Conservation (phyloP, 2,329 filamentous ascomycete genomes). For the Madurella mycetomatis region DNA sequence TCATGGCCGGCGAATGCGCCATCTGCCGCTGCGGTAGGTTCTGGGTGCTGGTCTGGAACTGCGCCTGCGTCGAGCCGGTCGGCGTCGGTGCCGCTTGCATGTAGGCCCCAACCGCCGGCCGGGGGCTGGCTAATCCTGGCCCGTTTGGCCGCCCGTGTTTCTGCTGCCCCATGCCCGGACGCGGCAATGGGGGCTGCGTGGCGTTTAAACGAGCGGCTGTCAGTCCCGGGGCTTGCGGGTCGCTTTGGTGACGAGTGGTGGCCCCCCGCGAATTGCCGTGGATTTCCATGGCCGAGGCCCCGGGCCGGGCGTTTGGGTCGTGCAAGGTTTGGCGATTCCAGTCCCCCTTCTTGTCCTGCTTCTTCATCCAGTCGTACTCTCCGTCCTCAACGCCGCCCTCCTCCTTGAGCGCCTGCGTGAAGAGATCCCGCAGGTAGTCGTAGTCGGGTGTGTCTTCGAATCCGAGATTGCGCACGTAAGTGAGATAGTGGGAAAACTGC, state of each 20-base stretch:
- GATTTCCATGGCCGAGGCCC: conserved; percentile 79
- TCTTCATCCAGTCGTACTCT: conserved; percentile 99
- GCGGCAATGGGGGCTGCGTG: conserved; percentile 80
- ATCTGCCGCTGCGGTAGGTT: conserved; percentile 69
- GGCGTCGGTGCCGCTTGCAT: conserved; percentile 71
- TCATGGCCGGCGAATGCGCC: conserved; percentile 44
- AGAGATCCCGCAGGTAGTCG: conserved; percentile 92
- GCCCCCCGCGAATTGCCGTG: conserved; percentile 67
- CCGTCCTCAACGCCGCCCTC: conserved; percentile 93
- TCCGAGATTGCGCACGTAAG: conserved; percentile 93
- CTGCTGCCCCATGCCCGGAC: conserved; percentile 60
- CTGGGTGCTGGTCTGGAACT: conserved; percentile 93
- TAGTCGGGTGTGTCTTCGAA: conserved; percentile 99
- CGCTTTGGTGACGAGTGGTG: conserved; percentile 57
- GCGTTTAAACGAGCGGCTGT: conserved; percentile 89
- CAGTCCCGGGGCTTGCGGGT: conserved; percentile 56
- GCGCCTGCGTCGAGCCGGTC: conserved; percentile 86
- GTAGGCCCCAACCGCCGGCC: conserved; percentile 58
- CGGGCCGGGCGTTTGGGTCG: conserved; percentile 71
- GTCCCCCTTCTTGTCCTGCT: conserved; percentile 73
- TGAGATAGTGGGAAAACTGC: conserved; percentile 96
- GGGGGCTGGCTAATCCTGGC: conserved; percentile 68
- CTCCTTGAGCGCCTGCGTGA: conserved; percentile 93
- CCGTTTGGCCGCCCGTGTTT: conserved; percentile 71
- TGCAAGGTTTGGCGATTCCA: conserved; percentile 70